Percentiles rank a stretch among this genome's conserved stretches.
These are phyloP conservation scores for Ophiostoma piceae DNA, from an alignment of 2,329 filamentous ascomycete genomes.

Conservation along the genomic window DNA sequence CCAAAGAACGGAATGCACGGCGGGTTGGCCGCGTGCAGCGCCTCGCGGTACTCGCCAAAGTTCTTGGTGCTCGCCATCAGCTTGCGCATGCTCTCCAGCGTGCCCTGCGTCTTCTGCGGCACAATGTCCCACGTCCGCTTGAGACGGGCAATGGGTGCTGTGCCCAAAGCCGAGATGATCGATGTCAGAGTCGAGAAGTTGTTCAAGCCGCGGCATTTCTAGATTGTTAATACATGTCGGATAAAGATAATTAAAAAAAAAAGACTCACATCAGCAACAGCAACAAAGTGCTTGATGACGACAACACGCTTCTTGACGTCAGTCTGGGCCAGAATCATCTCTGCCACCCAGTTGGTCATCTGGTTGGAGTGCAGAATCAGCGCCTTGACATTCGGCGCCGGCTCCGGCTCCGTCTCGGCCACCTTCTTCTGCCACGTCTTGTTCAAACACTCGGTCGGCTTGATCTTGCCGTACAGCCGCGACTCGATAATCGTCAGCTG, in stretches of 20 bases:
- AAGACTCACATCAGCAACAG: slow-evolving; percentile 78
- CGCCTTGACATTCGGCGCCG: slow-evolving; percentile 89
- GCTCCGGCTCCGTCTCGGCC: slow-evolving; percentile 71
- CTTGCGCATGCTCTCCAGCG: slow-evolving; percentile 84
- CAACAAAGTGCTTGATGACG: slow-evolving; percentile 97
- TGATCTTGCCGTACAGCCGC: slow-evolving; percentile 89
- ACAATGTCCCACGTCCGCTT: slow-evolving; percentile 93
- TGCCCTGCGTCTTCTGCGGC: slow-evolving; percentile 71
- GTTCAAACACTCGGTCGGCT: slow-evolving; percentile 90
- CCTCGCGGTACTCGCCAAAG: slow-evolving; percentile 93
- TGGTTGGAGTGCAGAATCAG: slow-evolving; percentile 97
- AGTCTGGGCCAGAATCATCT: slow-evolving; percentile 93
- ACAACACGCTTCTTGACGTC: slow-evolving; percentile 95
- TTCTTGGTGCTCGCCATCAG: slow-evolving; percentile 98
- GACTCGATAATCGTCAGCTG: slow-evolving; percentile 97
- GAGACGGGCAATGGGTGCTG: slow-evolving; percentile 88
- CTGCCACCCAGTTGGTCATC: slow-evolving; percentile 98
- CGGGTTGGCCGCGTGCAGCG: slow-evolving; percentile 85
- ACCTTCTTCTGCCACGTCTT: slow-evolving; percentile 99
- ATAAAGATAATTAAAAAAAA: not conserved
- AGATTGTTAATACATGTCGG: slow-evolving; percentile 26
- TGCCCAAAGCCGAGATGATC: slow-evolving; percentile 92
- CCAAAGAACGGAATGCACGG: slow-evolving; percentile 98
- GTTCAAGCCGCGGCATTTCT: slow-evolving; percentile 92
- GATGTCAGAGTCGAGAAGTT: slow-evolving; percentile 97